Evolutionary conservation across 73 alveolate species (phyloP), one percentile per base, ranked within the genome.

Genomic region (Effrenium voratum): DNA sequence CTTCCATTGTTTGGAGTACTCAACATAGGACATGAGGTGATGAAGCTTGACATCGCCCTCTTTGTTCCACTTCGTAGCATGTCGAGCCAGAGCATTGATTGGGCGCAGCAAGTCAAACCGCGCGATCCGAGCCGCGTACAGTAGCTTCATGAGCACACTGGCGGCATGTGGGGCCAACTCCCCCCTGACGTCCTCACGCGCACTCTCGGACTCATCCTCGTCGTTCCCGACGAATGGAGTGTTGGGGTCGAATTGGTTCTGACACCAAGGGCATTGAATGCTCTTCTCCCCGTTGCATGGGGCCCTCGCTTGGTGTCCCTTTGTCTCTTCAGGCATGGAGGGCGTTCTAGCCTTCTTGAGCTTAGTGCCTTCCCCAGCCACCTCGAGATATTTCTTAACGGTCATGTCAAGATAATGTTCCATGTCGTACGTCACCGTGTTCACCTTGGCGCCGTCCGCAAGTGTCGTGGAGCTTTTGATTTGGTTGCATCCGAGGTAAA

Each of bases 1-100:
- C 2, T 40, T 19, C 38, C 6, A 12, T 5, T 47, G 49, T 8
- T 6, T 57, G 41, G 13, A 1, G 95, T 63, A 15, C 66, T 87
- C 22, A 38, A 87, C 84, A 41, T 87, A 87, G 70, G 85, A 60
- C 82, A 60, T 60, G 16, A 87, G 34, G 46, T 87, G 95, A 28
- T 41, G 85, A 6, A 87, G 70, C 32, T 24, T 2, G 3, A 6
- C 47, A 38, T 87, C 95, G 43, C 41, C 85, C 1, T 59, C 40
- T 72, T 43, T 87, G 13, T 83, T 3, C 95, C 95, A 59, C 30
- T 87, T 87, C 2, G 83, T 41, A 19, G 60, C 84, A 45, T 63
- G 57, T 3, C 95, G 95, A 22, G 95, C 95, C 12, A 85, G 63
- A 3, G 81, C 5, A 49, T 52, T 85, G 94, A 85, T 57, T 16